These are phyloP conservation scores for Noccaea bulbosa DNA, from an alignment of 345 rosid genomes.

Conservation along the genomic window DNA sequence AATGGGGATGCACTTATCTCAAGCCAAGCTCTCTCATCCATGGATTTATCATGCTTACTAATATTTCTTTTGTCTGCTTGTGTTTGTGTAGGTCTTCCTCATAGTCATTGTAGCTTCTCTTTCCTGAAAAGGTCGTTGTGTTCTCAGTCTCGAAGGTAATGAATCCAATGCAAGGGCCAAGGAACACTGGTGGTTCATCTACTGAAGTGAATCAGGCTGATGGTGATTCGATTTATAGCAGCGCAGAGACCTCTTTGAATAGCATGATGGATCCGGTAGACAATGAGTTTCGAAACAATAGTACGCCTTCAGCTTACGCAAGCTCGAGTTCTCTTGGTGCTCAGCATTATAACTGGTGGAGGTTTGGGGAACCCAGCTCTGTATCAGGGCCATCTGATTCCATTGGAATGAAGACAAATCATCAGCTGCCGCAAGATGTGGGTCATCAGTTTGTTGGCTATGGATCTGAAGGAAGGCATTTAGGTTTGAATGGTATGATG, in stretches of 20 bases:
- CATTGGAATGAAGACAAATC: constrained; percentile 57
- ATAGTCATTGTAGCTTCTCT: constrained; percentile 24
- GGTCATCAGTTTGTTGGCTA: constrained; percentile 45
- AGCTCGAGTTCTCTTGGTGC: constrained; percentile 48
- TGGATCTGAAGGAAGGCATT: constrained; percentile 58
- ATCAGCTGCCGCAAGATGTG: constrained; percentile 49
- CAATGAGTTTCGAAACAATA: constrained; percentile 46
- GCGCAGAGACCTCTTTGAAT: constrained; percentile 50
- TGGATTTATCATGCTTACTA: constrained; percentile 30
- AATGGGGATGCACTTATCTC: constrained; percentile 24
- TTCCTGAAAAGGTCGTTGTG: constrained; percentile 31
- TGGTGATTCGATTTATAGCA: constrained; percentile 53
- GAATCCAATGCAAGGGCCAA: constrained; percentile 68
- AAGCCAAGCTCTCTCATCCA: not conserved
- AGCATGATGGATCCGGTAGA: constrained; percentile 56
- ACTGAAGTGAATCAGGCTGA: constrained; percentile 59
- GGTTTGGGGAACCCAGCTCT: constrained; percentile 68
- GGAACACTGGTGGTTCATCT: constrained; percentile 52
- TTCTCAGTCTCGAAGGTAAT: constrained; percentile 37
- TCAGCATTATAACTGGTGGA: constrained; percentile 61
- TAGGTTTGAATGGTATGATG: constrained; percentile 24
- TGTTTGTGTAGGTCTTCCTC: constrained; percentile 42
- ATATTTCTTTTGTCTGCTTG: constrained; percentile 22
- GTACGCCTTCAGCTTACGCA: constrained; percentile 49
- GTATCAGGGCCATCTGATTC: constrained; percentile 48